Base-by-base conservation (phyloP, 768 basidiomycete species). In the Xerocomellus amylosporus region DNA sequence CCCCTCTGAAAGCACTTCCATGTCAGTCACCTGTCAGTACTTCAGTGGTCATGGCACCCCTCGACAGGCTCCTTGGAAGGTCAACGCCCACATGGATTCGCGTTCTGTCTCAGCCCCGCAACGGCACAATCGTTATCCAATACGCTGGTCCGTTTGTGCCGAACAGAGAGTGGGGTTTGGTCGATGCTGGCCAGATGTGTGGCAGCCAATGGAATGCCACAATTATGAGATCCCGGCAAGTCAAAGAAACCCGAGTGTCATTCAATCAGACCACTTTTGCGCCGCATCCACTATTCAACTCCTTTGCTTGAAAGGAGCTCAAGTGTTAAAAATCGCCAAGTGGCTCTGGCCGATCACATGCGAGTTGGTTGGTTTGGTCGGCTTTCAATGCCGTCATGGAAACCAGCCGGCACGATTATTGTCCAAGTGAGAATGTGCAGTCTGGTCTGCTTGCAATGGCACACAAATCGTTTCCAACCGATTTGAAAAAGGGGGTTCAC, bases 381-480 rank as follows among this genome's bases (percentile, higher is more conserved):
- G 33, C 24, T 46, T 30, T 43, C 39, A 39, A 24, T 31, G 36
- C 51, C 42, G 44, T 6, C 58, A 56, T 66, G 53, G 64, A 55
- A 57, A 67, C 67, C 43, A 47, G 22, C 47, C 15, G 34, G 49
- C 53, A 33, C 39, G 22, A 26, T 34, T 54, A 47, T 38, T 38
- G 43, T 53, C 51, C n/a, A 41, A 13, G 28, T 38, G 51, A 34
- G 26, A 48, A 53, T n/a, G 17, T 4, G 20, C 22, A 4, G 46
- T 8, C 15, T 24, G 15, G 9, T 24, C 20, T 33, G 34, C 44
- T 30, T 10, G 30, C 36, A 45, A 46, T 47, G 9, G 8, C 42
- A 30, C 22, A 33, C 53, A 28, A 51, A 28, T 41, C 22, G 22
- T 40, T 33, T 30, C 6, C 41, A 40, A 19, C 40, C 44, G 8